A percentile compares a stretch with the other conserved stretches of the same genome.
Conservation (phyloP, 2,329 filamentous ascomycete species). For the Xylaria sp. region DNA sequence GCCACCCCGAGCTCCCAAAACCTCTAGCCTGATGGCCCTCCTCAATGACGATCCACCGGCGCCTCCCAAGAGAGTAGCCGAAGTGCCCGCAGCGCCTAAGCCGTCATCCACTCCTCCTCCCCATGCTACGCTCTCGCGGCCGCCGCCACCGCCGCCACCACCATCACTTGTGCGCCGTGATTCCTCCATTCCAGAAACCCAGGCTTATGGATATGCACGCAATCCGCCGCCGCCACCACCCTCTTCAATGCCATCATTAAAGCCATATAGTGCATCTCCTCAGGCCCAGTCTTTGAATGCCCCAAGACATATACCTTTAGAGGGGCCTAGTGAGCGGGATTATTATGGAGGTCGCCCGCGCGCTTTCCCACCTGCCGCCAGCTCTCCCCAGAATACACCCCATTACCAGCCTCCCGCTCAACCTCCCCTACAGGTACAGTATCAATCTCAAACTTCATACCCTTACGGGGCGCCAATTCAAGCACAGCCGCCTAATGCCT, state of each 20-base stretch:
- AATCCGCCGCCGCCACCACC: slow-evolving; percentile 51
- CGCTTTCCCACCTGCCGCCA: slow-evolving; percentile 53
- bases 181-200: slow-evolving; percentile 51
- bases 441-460: slow-evolving; percentile 59
- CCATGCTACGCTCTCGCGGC: slow-evolving; percentile 56
- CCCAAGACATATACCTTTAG: slow-evolving; percentile 59
- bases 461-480: slow-evolving; percentile 57
- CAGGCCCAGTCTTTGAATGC: slow-evolving; percentile 60
- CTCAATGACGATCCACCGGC: slow-evolving; percentile 70
- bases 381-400: slow-evolving; percentile 60
- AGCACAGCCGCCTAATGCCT: slow-evolving; percentile 55
- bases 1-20: slow-evolving; percentile 62
- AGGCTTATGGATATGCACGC: slow-evolving; percentile 61
- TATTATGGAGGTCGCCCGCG: slow-evolving; percentile 58
- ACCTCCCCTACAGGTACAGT: slow-evolving; percentile 51
- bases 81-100: slow-evolving; percentile 56
- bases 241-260: slow-evolving; percentile 65
- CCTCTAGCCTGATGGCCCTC: slow-evolving; percentile 71
- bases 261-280: slow-evolving; percentile 65
- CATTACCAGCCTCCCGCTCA: slow-evolving; percentile 58
- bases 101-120: slow-evolving; percentile 65
- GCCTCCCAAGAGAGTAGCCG: slow-evolving; percentile 61
- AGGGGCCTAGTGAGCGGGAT: slow-evolving; percentile 55
- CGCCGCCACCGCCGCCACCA: slow-evolving; percentile 55
- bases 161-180: slow-evolving; percentile 61